Conservation (phyloP, 768 basidiomycete species). For the Panus rudis region DNA sequence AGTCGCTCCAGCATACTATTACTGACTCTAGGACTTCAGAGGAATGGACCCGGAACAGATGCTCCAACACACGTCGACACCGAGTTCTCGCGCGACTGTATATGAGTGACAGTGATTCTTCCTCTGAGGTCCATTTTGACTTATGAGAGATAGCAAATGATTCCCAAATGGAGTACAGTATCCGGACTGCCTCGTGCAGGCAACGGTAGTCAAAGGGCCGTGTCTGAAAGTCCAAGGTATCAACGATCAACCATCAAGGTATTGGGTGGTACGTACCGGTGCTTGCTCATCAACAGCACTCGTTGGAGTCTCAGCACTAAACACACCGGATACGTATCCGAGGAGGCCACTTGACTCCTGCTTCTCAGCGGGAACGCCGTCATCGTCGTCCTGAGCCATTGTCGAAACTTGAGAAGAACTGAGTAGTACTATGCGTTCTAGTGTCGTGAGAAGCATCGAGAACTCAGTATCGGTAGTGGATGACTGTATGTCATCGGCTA, state of each 20-base stretch:
- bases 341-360: conserved; percentile 63
- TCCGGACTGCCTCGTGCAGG: conserved; percentile 75
- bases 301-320: conserved; percentile 60
- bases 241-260: neutral
- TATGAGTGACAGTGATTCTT: conserved; percentile 63
- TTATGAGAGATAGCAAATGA: conserved; percentile 32
- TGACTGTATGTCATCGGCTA: conserved; percentile 37
- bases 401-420: conserved; percentile 58
- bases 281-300: conserved; percentile 46
- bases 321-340: conserved; percentile 88
- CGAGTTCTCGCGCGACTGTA: conserved; percentile 61
- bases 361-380: conserved; percentile 46
- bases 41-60: conserved; percentile 75
- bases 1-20: conserved; percentile 74
- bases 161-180: conserved; percentile 72
- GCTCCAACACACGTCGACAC: conserved; percentile 75
- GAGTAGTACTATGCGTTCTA: conserved; percentile 77
- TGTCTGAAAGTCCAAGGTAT: conserved; percentile 34
- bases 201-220: conserved; percentile 72
- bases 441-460: conserved; percentile 72
- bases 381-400: conserved; percentile 46
- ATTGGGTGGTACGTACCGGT: conserved; percentile 37
- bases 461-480: conserved; percentile 73
- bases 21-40: conserved; percentile 79
- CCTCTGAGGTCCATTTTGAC: conserved; percentile 41